These are phyloP conservation scores for Linum lewisii DNA, from an alignment of 345 rosid genomes.

Conservation along the genomic window DNA sequence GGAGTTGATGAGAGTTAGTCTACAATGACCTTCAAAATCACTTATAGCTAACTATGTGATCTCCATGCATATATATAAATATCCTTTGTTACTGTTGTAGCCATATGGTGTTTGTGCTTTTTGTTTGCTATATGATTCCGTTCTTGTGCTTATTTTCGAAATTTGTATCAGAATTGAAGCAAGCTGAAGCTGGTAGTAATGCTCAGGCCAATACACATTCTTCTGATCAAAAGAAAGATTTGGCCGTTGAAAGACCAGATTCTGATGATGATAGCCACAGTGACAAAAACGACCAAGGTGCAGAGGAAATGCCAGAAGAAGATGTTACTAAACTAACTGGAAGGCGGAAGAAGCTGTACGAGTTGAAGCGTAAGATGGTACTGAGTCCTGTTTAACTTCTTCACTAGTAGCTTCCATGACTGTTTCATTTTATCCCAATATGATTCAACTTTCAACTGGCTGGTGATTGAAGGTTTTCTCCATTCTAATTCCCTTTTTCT, in stretches of 20 bases:
- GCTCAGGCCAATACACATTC: conserved; percentile 13
- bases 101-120: neutral
- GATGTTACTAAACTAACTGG: conserved; percentile 71
- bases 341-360: conserved; percentile 65
- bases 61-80: no score
- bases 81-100: neutral
- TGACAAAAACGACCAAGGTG: conserved; percentile 28
- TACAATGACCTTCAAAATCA: no score
- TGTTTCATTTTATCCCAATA: neutral
- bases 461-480: no score
- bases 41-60: no score
- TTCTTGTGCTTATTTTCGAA: neutral
- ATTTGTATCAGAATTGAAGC: conserved; percentile 26
- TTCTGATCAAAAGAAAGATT: conserved; percentile 24
- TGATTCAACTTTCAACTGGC: neutral
- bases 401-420: neutral
- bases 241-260: conserved; percentile 23
- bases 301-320: conserved; percentile 37
- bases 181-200: conserved; percentile 23
- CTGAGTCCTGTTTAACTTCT: conserved; percentile 5
- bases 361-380: conserved; percentile 85
- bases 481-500: neutral
- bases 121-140: neutral
- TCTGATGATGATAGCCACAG: conserved; percentile 23
- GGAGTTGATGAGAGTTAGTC: no score